Evolutionary conservation across 2,329 filamentous ascomycete species (phyloP), one percentile per base, ranked within the genome.

Genomic region (Epicoccum nigrum): DNA sequence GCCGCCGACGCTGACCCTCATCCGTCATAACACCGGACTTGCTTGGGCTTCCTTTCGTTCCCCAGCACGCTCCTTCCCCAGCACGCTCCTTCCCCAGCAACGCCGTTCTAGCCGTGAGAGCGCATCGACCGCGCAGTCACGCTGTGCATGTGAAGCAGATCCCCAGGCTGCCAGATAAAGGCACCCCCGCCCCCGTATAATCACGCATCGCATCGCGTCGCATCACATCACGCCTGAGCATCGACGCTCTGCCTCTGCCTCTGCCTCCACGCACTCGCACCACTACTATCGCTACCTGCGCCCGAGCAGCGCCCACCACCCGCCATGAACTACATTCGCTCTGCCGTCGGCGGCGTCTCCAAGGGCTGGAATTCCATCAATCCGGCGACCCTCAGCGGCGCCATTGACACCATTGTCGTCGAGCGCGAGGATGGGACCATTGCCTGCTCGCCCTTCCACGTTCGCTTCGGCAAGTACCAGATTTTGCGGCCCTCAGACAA

Each of bases 291-390:
- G 45, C 40, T 30, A 25, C 33, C 43, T 30, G 39, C 28, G 15
- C 39, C 23, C 12, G 35, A 25, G 23, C 23, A 25, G 23, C 23
- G 23, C 23, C 44, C 12, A 30, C 40, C 60, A 65, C 70, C 80
- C 74, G 57, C 54, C 33, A 97, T 97, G 94, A 92, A 97, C 82
- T 97, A 97, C 89, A 92, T 97, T 63, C 86, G 94, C 64, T 96
- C 92, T 70, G 85, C 97, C 66, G 94, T 91, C 75, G 92, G 92
- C 73, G 95, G 92, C 44, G 93, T 99, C 67, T 96, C 92, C 65
- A 97, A 94, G 78, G 93, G 94, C 74, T 99, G 94, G 94, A 99
- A 99, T 77, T 97, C 92, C 20, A 96, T 99, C 81, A 99, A 99
- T 75, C 94, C 94, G 42, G 92, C 94, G 35, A 99, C 94, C 11